A percentile compares a stretch with the other conserved stretches of the same genome.
These are phyloP conservation scores for Fusarium tuaranense DNA, from an alignment of 2,329 filamentous ascomycete genomes.

Conservation along the genomic window DNA sequence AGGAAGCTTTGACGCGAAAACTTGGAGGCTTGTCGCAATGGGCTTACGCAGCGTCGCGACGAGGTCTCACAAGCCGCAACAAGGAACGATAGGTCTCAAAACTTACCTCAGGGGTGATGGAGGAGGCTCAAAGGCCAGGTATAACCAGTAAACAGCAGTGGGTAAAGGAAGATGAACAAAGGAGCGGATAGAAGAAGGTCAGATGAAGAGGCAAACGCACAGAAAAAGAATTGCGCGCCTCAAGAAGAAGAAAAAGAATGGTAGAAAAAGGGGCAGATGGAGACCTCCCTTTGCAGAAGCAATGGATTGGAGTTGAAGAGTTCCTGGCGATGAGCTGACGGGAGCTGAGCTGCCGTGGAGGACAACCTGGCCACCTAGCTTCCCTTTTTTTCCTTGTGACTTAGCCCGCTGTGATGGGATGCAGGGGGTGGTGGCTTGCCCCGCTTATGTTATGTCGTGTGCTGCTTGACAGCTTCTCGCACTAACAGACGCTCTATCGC, in stretches of 20 bases:
- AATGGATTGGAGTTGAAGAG: slow-evolving; percentile 38
- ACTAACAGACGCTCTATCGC: slow-evolving; percentile 28
- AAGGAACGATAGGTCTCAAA: slow-evolving; percentile 30
- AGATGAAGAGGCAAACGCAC: slow-evolving; percentile 24
- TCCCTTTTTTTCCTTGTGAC: slow-evolving; percentile 35
- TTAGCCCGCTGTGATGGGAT: slow-evolving; percentile 23
- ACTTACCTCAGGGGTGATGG: slow-evolving; percentile 41
- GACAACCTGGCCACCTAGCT: slow-evolving; percentile 45
- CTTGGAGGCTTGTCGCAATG: slow-evolving; percentile 5
- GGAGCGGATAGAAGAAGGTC: slow-evolving; percentile 37
- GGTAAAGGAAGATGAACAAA: slow-evolving; percentile 31
- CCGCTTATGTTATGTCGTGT: slow-evolving; percentile 33
- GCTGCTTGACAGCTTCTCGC: slow-evolving; percentile 37
- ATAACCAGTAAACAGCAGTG: slow-evolving; percentile 17
- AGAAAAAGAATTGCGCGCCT: slow-evolving; percentile 37
- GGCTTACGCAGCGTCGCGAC: slow-evolving; percentile 7
- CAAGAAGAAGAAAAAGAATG: slow-evolving; percentile 26
- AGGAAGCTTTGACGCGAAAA: slow-evolving; percentile 3
- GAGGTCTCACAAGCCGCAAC: slow-evolving; percentile 22
- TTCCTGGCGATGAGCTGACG: slow-evolving; percentile 12
- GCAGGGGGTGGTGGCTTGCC: slow-evolving; percentile 36
- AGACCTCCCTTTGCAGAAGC: slow-evolving; percentile 37
- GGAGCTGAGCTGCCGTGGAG: slow-evolving; percentile 33
- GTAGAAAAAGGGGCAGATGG: slow-evolving; percentile 29
- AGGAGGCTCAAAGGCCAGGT: slow-evolving; percentile 18